These are phyloP conservation scores for Fusarium setosum DNA, from an alignment of 2,329 filamentous ascomycete species.

Conservation along the genomic window DNA sequence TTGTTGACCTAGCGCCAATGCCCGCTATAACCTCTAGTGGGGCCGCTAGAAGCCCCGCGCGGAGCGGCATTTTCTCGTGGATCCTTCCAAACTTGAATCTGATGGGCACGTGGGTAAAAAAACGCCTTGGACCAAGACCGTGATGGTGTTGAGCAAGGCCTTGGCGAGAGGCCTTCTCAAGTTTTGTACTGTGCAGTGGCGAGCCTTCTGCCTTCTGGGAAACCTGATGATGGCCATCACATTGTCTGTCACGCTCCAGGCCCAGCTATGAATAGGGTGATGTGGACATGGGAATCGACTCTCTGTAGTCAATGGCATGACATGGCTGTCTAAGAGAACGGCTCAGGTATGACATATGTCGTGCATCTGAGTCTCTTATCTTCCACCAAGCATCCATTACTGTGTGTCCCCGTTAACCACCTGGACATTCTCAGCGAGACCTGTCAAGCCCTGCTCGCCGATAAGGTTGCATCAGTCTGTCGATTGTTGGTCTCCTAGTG, in stretches of 20 bases:
- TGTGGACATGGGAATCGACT: not conserved
- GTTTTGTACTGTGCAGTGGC: constrained; percentile 1
- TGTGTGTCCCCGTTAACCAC: no score
- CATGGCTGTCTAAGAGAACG: no score
- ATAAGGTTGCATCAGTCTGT: constrained; percentile 3
- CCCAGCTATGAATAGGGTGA: no score
- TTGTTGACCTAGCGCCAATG: constrained; percentile 6
- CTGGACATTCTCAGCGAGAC: no score
- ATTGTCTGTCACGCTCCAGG: not conserved
- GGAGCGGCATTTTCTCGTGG: not conserved
- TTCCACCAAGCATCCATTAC: no score
- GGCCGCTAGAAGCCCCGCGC: not conserved
- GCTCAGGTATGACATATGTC: no score
- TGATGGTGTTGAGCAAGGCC: not conserved
- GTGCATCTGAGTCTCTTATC: no score
- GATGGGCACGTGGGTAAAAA: constrained; percentile 6
- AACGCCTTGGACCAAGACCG: not conserved
- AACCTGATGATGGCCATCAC: not conserved
- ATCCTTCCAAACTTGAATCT: constrained; percentile 1
- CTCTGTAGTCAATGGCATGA: not conserved
- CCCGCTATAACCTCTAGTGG: no score
- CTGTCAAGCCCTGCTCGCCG: no score
- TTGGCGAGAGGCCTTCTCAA: no score
- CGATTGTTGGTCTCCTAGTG: not conserved
- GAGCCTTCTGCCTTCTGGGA: not conserved